phyloP scores from a whole-genome alignment of 768 basidiomycete species.

The Tylopilus felleus region DNA sequence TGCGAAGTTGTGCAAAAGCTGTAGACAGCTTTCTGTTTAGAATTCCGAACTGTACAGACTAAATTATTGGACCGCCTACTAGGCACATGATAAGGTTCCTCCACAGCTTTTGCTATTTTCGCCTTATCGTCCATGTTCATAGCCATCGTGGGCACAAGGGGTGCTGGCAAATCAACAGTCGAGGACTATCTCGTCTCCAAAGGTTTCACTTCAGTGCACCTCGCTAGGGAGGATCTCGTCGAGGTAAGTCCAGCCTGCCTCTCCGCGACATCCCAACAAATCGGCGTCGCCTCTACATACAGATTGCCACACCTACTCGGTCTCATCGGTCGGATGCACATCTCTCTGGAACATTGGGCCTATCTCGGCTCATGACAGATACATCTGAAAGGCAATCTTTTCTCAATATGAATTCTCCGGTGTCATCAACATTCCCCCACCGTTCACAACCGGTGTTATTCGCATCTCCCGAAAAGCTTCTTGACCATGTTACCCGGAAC shows the following conservation, averaged over 20 bases:
- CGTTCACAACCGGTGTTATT: slow-evolving; percentile 34
- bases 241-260: slow-evolving; percentile 13
- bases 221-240: slow-evolving; percentile 24
- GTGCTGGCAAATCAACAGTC: slow-evolving; percentile 59
- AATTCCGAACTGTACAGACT: too few species aligned
- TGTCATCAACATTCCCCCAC: slow-evolving; percentile 17
- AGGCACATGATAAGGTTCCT: not conserved
- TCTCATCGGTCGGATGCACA: not conserved
- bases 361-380: not conserved
- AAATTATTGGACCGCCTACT: too few species aligned
- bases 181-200: slow-evolving; percentile 58
- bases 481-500: slow-evolving; percentile 73
- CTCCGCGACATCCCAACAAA: not conserved
- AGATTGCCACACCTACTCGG: not conserved
- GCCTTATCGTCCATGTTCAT: slow-evolving; percentile 51
- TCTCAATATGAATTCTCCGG: slow-evolving; percentile 21
- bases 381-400: slow-evolving; percentile 12
- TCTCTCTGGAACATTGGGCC: not conserved
- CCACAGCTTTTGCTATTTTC: not conserved
- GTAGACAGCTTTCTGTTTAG: not conserved
- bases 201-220: slow-evolving; percentile 51
- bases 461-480: slow-evolving; percentile 47
- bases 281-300: not conserved
- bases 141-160: slow-evolving; percentile 60
- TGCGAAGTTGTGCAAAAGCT: not conserved